Percentiles rank a stretch among this genome's conserved stretches.
Evolutionary conservation across 371 early-diverging fungal species (phyloP).

Genomic region (Apophysomyces elegans): DNA sequence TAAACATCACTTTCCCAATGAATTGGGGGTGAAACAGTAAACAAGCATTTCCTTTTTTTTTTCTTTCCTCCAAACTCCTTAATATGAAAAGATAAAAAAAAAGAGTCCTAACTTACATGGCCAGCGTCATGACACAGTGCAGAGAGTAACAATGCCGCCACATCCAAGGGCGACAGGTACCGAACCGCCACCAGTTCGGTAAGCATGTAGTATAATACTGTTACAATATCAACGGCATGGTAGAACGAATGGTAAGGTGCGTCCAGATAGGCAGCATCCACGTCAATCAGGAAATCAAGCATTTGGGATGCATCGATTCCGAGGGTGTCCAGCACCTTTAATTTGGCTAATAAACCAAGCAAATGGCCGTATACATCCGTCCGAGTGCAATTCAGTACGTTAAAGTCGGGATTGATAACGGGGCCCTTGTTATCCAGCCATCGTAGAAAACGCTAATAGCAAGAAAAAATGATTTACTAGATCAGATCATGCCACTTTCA

Average conservation of each 20-base stretch:
- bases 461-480: not conserved
- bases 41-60: slow-evolving; percentile 7
- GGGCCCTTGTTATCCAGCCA: slow-evolving; percentile 10
- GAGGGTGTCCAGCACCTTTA: slow-evolving; percentile 57
- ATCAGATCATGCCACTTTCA: not conserved
- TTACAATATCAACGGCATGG: slow-evolving; percentile 83
- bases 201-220: slow-evolving; percentile 73
- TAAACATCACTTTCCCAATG: slow-evolving; percentile 3
- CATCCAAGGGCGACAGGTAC: slow-evolving; percentile 65
- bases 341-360: slow-evolving; percentile 64
- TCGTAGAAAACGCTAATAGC: slow-evolving; percentile 14
- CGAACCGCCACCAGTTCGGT: slow-evolving; percentile 59
- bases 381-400: slow-evolving; percentile 62
- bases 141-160: slow-evolving; percentile 69
- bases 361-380: slow-evolving; percentile 68
- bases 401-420: slow-evolving; percentile 52
- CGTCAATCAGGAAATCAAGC: slow-evolving; percentile 76
- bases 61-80: not conserved
- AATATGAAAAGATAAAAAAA: not conserved
- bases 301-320: slow-evolving; percentile 56
- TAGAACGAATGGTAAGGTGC: slow-evolving; percentile 86
- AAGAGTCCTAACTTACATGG: slow-evolving; percentile 60
- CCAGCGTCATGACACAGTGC: slow-evolving; percentile 81
- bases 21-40: slow-evolving; percentile 6
- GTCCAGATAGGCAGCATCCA: slow-evolving; percentile 68